Conservation (phyloP, 805 yeast genomes). For the Starmerella ratchasimensis region DNA sequence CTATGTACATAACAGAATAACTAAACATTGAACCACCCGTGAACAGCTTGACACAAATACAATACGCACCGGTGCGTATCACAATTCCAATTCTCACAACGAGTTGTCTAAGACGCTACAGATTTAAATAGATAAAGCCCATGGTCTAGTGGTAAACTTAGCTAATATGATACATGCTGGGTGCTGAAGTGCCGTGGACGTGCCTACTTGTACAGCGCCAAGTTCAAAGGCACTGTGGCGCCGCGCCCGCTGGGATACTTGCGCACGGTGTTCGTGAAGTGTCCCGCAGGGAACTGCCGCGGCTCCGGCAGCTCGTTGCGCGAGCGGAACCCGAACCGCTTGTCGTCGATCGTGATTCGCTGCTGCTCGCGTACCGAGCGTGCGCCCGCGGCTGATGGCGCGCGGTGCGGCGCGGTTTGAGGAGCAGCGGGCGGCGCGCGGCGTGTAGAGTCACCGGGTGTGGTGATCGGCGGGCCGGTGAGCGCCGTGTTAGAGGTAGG, state of each 20-base stretch:
- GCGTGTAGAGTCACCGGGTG: slow-evolving; percentile 5
- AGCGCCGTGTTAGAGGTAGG: slow-evolving; percentile 9
- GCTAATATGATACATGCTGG: too few relatives aligned
- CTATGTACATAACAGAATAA: background rate
- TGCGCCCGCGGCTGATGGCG: slow-evolving; percentile 18
- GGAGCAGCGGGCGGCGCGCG: slow-evolving; percentile 15
- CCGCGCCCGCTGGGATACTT: slow-evolving; percentile 94
- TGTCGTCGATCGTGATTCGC: slow-evolving; percentile 46
- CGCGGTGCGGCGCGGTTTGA: slow-evolving; percentile 13
- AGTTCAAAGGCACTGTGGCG: slow-evolving; percentile 71
- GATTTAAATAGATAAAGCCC: too few relatives aligned
- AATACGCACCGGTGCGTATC: too few relatives aligned
- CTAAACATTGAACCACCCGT: background rate
- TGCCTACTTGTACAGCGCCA: slow-evolving; percentile 30
- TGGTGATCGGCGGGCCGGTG: too few relatives aligned
- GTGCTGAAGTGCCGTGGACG: too few relatives aligned
- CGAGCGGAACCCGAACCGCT: slow-evolving; percentile 58
- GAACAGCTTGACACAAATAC: too few relatives aligned
- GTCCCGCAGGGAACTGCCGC: slow-evolving; percentile 30
- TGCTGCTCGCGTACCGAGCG: slow-evolving; percentile 12
- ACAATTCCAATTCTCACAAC: too few relatives aligned
- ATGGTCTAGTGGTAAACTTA: too few relatives aligned
- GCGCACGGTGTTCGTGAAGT: slow-evolving; percentile 55
- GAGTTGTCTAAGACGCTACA: too few relatives aligned
- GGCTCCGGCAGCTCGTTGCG: slow-evolving; percentile 70